Conservation (phyloP, 805 yeast genomes). For the Starmerella vaccinii region DNA sequence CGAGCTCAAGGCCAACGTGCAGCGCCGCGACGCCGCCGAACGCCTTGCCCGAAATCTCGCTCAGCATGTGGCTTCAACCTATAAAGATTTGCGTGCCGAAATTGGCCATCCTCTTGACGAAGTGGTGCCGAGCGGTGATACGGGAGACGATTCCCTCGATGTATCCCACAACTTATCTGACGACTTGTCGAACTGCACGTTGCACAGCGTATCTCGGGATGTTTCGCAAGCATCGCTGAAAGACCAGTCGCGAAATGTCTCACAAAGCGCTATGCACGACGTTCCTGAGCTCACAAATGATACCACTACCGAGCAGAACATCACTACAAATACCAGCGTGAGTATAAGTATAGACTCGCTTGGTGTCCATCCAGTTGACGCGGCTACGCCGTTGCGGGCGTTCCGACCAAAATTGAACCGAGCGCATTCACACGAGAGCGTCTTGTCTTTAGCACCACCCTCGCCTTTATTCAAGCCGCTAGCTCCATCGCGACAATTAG, state of each 20-base stretch:
- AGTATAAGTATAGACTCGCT: neutral
- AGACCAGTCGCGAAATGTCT: neutral
- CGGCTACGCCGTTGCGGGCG: conserved; percentile 10
- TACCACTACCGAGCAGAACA: neutral
- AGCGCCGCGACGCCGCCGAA: conserved; percentile 15
- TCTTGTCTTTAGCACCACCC: conserved; percentile 16
- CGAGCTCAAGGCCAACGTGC: conserved; percentile 14
- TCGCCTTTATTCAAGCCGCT: conserved; percentile 2
- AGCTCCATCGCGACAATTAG: neutral
- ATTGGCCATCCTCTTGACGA: conserved; percentile 2
- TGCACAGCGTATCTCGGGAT: neutral
- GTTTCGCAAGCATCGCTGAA: neutral
- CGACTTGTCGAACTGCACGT: neutral
- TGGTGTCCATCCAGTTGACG: conserved; percentile 1
- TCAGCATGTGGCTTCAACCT: conserved; percentile 9
- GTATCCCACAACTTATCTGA: neutral
- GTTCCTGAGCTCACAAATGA: conserved; percentile 3
- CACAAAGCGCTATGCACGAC: neutral
- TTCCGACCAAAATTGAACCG: conserved; percentile 12
- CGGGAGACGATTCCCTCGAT: neutral
- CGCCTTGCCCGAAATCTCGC: conserved; percentile 11
- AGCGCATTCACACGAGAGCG: conserved; percentile 22
- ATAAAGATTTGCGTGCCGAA: conserved; percentile 5
- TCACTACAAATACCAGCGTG: neutral
- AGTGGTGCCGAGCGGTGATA: neutral